Evolutionary conservation across 495 filamentous ascomycete genomes (phyloP).

Genomic region (Penicillium waksmanii): DNA sequence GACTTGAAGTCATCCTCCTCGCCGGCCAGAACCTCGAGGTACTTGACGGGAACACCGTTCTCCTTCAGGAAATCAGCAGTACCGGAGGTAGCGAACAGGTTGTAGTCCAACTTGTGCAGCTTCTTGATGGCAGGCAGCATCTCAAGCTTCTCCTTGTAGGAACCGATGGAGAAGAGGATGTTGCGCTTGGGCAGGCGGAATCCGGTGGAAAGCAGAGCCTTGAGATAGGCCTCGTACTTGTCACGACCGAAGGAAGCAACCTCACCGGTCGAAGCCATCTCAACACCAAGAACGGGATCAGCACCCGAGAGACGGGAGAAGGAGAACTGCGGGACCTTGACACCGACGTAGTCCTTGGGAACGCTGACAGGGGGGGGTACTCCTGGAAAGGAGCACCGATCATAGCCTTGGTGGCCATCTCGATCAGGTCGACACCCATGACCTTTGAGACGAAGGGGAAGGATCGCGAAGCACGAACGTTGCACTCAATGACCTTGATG

Average conservation of each 20-base stretch:
- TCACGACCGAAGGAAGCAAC: slow-evolving; percentile 95
- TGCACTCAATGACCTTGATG: slow-evolving; percentile 98
- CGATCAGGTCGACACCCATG: slow-evolving; percentile 97
- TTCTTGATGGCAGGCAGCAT: slow-evolving; percentile 91
- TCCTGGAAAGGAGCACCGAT: slow-evolving; percentile 78
- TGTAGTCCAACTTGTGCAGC: slow-evolving; percentile 86
- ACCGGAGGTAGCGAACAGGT: slow-evolving; percentile 92
- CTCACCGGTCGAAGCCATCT: slow-evolving; percentile 99
- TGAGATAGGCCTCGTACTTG: slow-evolving; percentile 97
- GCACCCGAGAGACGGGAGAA: slow-evolving; percentile 96
- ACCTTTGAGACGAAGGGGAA: slow-evolving; percentile 99
- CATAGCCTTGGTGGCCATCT: slow-evolving; percentile 98
- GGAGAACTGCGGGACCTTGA: slow-evolving; percentile 98
- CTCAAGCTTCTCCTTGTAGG: slow-evolving; percentile 96
- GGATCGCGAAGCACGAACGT: slow-evolving; percentile 92
- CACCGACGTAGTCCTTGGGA: slow-evolving; percentile 83
- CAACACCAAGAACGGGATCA: slow-evolving; percentile 94
- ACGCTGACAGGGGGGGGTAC: slow-evolving; percentile 76
- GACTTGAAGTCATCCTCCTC: slow-evolving; percentile 81
- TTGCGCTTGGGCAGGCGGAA: slow-evolving; percentile 97
- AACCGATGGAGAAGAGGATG: slow-evolving; percentile 92
- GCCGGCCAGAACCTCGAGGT: slow-evolving; percentile 78
- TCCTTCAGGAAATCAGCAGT: slow-evolving; percentile 95
- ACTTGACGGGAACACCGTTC: slow-evolving; percentile 86
- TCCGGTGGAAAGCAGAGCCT: slow-evolving; percentile 91